phyloP scores from a whole-genome alignment of 140 eudicot species.

The Anethum foeniculum region DNA sequence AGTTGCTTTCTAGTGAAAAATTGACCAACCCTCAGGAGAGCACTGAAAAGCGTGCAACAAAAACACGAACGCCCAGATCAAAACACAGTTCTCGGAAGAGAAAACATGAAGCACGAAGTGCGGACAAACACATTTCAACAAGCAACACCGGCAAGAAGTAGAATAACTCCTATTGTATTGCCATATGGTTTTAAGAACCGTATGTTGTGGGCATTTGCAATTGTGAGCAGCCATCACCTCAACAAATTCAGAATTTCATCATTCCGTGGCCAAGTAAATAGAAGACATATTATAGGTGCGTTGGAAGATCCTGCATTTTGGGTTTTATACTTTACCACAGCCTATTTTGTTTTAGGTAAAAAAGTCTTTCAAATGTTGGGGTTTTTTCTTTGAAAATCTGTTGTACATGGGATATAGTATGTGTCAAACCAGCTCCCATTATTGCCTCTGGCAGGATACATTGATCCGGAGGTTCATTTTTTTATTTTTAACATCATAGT shows the following conservation, averaged over 20 bases:
- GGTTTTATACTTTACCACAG: conserved; percentile 8
- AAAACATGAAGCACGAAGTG: conserved; percentile 43
- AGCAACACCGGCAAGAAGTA: conserved; percentile 37
- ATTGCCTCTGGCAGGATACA: background rate
- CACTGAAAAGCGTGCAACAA: conserved; percentile 52
- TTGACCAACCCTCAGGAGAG: conserved; percentile 29
- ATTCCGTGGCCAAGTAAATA: conserved; percentile 9
- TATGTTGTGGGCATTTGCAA: conserved; percentile 12
- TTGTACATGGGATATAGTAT: background rate
- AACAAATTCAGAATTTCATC: background rate
- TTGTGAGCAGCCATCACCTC: conserved; percentile 5
- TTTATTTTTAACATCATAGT: background rate
- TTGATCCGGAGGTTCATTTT: conserved; percentile 4
- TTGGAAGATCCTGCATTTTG: conserved; percentile 11
- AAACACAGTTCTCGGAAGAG: conserved; percentile 57
- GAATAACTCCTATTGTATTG: background rate
- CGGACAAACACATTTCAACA: conserved; percentile 39
- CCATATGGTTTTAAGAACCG: background rate
- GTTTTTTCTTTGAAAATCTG: background rate
- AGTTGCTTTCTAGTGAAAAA: conserved; percentile 47
- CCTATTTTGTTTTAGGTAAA: background rate
- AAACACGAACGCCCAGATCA: conserved; percentile 49
- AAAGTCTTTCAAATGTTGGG: background rate
- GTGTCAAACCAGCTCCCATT: background rate
- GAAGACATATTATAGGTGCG: conserved; percentile 3